Evolutionary conservation across 176 grass and related monocot species (phyloP).

Genomic region (Carex scoparia): DNA sequence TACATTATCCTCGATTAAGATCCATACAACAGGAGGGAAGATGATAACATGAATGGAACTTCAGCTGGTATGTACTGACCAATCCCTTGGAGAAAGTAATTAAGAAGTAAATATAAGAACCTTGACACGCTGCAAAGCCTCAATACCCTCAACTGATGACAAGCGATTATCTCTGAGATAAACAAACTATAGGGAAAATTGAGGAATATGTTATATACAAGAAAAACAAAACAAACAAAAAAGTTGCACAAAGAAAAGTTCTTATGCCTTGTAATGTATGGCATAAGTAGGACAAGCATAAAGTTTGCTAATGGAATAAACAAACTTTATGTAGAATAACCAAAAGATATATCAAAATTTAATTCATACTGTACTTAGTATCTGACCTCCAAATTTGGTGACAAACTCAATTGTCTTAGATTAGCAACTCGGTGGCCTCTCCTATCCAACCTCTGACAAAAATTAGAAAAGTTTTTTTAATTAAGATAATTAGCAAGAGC

Average conservation of each 20-base stretch:
- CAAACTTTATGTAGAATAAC: slow-evolving; percentile 1
- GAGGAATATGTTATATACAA: neutral
- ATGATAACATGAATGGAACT: neutral
- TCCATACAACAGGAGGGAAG: neutral
- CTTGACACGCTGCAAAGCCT: slow-evolving; percentile 81
- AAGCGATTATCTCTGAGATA: slow-evolving; percentile 95
- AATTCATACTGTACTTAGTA: neutral
- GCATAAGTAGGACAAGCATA: slow-evolving; percentile 9
- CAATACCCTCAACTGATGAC: slow-evolving; percentile 86
- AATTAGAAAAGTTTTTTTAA: neutral
- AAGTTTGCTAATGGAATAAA: neutral
- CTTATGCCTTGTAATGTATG: slow-evolving; percentile 20
- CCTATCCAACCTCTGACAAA: slow-evolving; percentile 74
- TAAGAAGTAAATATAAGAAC: slow-evolving; percentile 35
- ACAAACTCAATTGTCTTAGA: slow-evolving; percentile 70
- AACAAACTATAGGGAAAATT: slow-evolving; percentile 66
- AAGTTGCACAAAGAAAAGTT: neutral
- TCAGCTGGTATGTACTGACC: neutral
- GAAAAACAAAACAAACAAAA: neutral
- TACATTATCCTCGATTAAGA: neutral
- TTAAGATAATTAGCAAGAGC: neutral
- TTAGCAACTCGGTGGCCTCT: slow-evolving; percentile 76
- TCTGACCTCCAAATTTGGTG: slow-evolving; percentile 70
- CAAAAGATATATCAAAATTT: slow-evolving; percentile 12
- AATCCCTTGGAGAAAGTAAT: neutral